Evolutionary conservation across 148 eudicot species (phyloP), one percentile per base, ranked within the genome.

Genomic region (Camellia granthamiana): DNA sequence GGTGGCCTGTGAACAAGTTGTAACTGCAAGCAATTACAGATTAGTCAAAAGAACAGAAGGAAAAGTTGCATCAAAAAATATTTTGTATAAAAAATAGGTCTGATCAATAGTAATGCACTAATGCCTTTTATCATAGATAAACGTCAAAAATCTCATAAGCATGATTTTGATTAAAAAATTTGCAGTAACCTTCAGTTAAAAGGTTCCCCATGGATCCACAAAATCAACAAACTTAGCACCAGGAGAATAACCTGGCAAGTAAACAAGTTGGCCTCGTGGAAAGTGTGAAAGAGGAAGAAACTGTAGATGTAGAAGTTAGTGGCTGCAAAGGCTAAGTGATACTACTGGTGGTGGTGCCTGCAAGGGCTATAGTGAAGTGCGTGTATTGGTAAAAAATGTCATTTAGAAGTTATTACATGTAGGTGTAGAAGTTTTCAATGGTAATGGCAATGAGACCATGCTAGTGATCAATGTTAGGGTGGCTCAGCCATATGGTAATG

Each of bases 1-100:
- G 78, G 84, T 79, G 18, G 90, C 86, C 69, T 83, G 86, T 11
- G 89, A 81, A 84, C 87, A 85, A 72, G 84, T 82, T 3, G 92
- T 89, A 81, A 83, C 92, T 89, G 90, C 86, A 82, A 78, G 60
- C 38, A 77, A 67, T n/a, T 51, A 44, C 43, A 78, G 65, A 82
- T 51, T 19, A 9, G 51, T 60, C 16, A 75, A 68, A 52, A 43
- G 74, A 21, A 15, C 15, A 46, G n/a, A 59, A 78, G 71, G 52
- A 72, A 49, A n/a, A 51, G 19, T 14, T 69, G 6, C 4, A 44
- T n/a, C 30, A 58, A 30, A 9, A 2, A 59, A 38, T 3, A 13
- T 56, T 58, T 16, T 15, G 13, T 56, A 6, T 1, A 6, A 75
- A 15, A 42, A 59, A 74, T 30, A 38, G 18, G 18, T 38, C 38